Evolutionary conservation across 2,329 filamentous ascomycete species (phyloP), one percentile per base, ranked within the genome.

Genomic region (Metarhizium robertsii): DNA sequence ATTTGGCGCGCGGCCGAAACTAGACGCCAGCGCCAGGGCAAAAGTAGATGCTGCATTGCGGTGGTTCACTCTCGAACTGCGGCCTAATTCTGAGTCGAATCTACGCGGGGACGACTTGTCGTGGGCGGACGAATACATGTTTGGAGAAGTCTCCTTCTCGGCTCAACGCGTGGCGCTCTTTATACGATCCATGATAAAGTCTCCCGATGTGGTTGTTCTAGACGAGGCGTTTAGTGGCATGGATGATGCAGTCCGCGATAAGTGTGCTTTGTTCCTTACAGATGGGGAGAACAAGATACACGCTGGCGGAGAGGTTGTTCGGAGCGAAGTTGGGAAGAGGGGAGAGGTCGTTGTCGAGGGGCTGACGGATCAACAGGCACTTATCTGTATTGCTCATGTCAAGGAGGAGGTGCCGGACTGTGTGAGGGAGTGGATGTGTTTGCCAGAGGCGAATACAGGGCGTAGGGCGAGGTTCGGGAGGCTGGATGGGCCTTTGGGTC

Each of bases 361-460:
- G 0, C 70, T 96, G 55, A 77, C 78, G 2, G 75, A 83, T 0
- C 70, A 82, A 25, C 92, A 97, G 71, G 91, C 91, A 0, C 73
- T 99, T 54, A 80, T 97, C n/a, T 90, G 92, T 60, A 92, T 97
- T 57, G 94, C 90, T 58, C 94, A 99, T 72, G 79, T 92, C 58
- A 85, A 85, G 59, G 91, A 96, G 64, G 94, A 99, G 70, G 88
- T 97, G 10, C 94, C 94, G 0, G 85, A 86, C 52, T 86, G 85
- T 61, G 81, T 96, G 29, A 75, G 90, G 50, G 84, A 95, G 66
- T 97, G 88, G 87, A 77, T 97, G 52, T 92, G 89, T 67, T 74
- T 96, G 34, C 91, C 92, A 1, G 87, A 92, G 69, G 79, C 86
- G 3, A 87, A 86, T 53, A 82, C 82, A 1, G 80, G 80, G 1